A percentile compares a stretch with the other conserved stretches of the same genome.
phyloP scores from a whole-genome alignment of 2,329 filamentous ascomycete genomes.

The Trichoderma afroharzianum region DNA sequence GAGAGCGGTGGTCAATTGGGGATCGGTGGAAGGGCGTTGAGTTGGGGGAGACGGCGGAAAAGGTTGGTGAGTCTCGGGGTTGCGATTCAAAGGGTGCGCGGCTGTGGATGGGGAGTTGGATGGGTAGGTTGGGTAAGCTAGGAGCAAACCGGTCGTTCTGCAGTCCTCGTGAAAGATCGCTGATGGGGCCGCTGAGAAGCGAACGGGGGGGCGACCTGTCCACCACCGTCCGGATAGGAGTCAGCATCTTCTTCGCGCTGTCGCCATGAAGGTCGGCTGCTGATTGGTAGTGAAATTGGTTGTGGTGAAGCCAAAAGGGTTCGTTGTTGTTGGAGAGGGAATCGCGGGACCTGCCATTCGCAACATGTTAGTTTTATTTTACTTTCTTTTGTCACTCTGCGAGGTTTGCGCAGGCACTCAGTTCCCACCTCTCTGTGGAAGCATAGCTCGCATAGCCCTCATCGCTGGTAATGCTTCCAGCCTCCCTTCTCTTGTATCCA shows the following conservation, averaged over 20 bases:
- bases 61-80: constrained; percentile 43
- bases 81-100: constrained; percentile 43
- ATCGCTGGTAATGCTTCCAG: constrained; percentile 32
- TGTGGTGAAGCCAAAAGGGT: constrained; percentile 49
- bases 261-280: constrained; percentile 47
- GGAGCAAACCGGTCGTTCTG: constrained; percentile 41
- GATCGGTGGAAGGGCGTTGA: constrained; percentile 40
- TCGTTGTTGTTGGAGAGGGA: constrained; percentile 30
- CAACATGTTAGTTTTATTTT: neutral
- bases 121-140: constrained; percentile 38
- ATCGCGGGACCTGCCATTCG: constrained; percentile 37
- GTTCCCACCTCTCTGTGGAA: constrained; percentile 36
- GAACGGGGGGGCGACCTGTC: constrained; percentile 47
- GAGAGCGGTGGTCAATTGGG: constrained; percentile 41
- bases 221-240: constrained; percentile 43
- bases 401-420: neutral
- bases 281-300: constrained; percentile 46
- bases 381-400: constrained; percentile 1
- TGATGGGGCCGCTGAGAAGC: constrained; percentile 40
- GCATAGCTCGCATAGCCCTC: constrained; percentile 45
- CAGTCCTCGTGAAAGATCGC: constrained; percentile 37
- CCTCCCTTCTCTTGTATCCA: constrained; percentile 32
- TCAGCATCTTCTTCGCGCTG: constrained; percentile 54
- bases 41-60: constrained; percentile 47
- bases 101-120: constrained; percentile 43